A percentile compares a stretch with the other conserved stretches of the same genome.
Conservation (phyloP, 352 stramenopile species). For the Globisporangium paddicum region DNA sequence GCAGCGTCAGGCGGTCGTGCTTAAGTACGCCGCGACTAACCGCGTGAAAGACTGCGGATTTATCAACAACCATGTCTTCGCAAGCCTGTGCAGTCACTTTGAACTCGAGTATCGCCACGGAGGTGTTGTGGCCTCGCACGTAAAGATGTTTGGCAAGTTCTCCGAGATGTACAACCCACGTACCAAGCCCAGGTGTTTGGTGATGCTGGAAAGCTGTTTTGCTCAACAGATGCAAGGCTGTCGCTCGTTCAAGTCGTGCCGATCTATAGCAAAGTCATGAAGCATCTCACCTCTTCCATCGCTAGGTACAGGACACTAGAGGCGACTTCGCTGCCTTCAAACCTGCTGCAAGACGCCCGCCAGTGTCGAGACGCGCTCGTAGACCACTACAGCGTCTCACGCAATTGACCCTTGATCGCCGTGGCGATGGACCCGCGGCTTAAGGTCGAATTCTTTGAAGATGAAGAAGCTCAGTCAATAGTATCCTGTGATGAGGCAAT, state of each 20-base stretch:
- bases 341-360: neutral
- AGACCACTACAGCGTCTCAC: neutral
- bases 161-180: neutral
- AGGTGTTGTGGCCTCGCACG: neutral
- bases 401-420: neutral
- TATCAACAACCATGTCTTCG: neutral
- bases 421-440: neutral
- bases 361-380: neutral
- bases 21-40: neutral
- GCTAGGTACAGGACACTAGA: neutral
- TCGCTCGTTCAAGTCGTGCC: neutral
- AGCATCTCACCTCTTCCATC: neutral
- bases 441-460: too few species aligned
- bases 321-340: neutral
- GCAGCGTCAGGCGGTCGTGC: neutral
- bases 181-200: neutral
- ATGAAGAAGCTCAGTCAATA: neutral
- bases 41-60: neutral
- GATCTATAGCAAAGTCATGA: neutral
- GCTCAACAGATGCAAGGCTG: neutral
- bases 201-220: neutral
- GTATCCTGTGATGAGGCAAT: neutral
- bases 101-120: neutral
- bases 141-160: neutral
- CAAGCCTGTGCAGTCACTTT: neutral